phyloP scores from a whole-genome alignment of 805 yeast species.

The Brettanomyces sp. region DNA sequence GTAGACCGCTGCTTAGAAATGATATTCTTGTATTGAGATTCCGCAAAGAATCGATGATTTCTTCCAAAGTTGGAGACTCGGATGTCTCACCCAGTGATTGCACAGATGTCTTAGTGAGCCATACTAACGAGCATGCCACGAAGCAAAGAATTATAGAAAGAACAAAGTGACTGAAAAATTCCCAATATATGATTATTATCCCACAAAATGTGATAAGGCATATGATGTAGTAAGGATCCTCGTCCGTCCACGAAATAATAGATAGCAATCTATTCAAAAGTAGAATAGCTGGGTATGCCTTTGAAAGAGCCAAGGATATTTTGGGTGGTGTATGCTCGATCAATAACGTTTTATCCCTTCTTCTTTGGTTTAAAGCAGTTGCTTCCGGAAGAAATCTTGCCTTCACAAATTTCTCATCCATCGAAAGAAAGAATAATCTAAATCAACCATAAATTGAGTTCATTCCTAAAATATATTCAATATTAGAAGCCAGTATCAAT shows the following conservation, averaged over 20 bases:
- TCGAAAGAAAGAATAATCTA: not conserved
- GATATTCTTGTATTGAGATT: constrained; percentile 35
- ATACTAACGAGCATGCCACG: constrained; percentile 31
- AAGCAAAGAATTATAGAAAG: constrained; percentile 32
- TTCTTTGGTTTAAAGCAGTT: constrained; percentile 10
- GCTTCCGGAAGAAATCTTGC: constrained; percentile 16
- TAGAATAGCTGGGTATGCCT: constrained; percentile 38
- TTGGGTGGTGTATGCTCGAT: constrained; percentile 27
- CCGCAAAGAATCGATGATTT: constrained; percentile 37
- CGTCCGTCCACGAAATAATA: constrained; percentile 47
- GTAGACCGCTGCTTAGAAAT: constrained; percentile 24
- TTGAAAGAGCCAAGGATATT: constrained; percentile 36
- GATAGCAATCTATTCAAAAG: constrained; percentile 35
- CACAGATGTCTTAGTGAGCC: constrained; percentile 34
- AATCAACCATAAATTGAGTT: too few species aligned
- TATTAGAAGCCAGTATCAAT: too few species aligned
- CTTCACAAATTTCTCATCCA: not conserved
- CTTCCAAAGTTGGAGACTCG: constrained; percentile 41
- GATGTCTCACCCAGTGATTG: constrained; percentile 1
- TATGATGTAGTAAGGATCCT: constrained; percentile 37
- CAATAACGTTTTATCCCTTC: constrained; percentile 10
- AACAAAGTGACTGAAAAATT: constrained; percentile 22
- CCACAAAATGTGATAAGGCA: constrained; percentile 30
- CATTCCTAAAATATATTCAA: too few species aligned
- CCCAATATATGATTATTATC: constrained; percentile 36